Evolutionary conservation across 495 filamentous ascomycete genomes (phyloP), one percentile per base, ranked within the genome.

Genomic region (Apodospora peruviana): DNA sequence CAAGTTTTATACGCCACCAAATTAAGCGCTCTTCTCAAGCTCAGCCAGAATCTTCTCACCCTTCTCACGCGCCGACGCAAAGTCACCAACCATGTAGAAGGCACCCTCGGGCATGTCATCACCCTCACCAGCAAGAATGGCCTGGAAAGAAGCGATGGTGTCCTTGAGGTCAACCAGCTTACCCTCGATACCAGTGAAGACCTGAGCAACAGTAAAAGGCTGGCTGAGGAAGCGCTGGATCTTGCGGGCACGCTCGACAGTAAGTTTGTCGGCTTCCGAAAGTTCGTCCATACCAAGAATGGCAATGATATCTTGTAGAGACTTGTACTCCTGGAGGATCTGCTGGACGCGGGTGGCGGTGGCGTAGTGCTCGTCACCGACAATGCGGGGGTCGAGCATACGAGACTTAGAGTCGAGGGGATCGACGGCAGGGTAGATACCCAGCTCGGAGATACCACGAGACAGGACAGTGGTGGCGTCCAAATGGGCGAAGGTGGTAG

Each of bases 281-380:
- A 97, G 76, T 72, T 98, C 94, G 77, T 98, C 94, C 94, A 97
- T 96, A 84, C 93, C 93, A 67, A 97, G 73, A 87, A 98, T 98
- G 76, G 93, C 93, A 81, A 98, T 98, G 83, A 98, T 98, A 81
- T 98, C 93, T 74, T 98, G 93, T 54, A 98, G 87, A 49, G 91
- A 96, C 87, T 97, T 98, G 87, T 98, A 98, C 82, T 96, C 94
- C 77, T 98, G 93, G 71, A 98, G 82, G 79, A 96, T 97, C 79
- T 91, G 87, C 80, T 98, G 93, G 68, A 98, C 93, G 58, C 83
- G 82, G 69, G 85, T 87, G 75, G 93, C 93, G 60, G 86, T 93
- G 36, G 88, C 68, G 84, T 98, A 98, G 83, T 98, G 93, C 52
- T 97, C 93, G 54, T 97, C 78, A 70, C 93, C 93, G 64, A 98